phyloP scores from a whole-genome alignment of 257 asterid genomes.

The Linaria vulgaris region DNA sequence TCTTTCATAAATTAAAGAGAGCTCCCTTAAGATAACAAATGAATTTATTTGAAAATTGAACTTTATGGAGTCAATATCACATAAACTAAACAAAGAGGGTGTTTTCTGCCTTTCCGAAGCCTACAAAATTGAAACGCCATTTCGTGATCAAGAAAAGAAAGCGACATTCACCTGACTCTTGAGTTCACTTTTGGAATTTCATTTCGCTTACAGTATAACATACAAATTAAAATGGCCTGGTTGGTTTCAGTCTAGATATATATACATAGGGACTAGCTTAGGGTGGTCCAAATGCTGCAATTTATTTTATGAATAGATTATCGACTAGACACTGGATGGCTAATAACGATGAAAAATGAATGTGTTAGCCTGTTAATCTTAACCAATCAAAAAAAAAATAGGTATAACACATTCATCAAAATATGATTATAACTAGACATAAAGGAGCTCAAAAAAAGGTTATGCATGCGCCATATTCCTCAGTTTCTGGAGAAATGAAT shows the following conservation, averaged over 20 bases:
- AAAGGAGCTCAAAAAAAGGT: too few species aligned
- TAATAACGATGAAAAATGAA: slow-evolving; percentile 2
- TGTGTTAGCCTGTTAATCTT: not conserved
- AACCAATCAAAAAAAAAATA: too few species aligned
- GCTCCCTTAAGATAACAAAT: slow-evolving; percentile 26
- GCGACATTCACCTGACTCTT: slow-evolving; percentile 42
- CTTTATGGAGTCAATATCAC: slow-evolving; percentile 57
- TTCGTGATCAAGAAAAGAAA: slow-evolving; percentile 31
- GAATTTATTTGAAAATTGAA: slow-evolving; percentile 23
- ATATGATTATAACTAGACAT: not conserved
- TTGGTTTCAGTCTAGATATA: not conserved
- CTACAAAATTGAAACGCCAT: slow-evolving; percentile 23
- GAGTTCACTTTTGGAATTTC: slow-evolving; percentile 36
- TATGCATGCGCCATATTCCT: too few species aligned
- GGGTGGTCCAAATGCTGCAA: slow-evolving; percentile 35
- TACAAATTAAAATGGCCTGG: not conserved
- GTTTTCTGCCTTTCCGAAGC: slow-evolving; percentile 37
- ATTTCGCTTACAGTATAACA: slow-evolving; percentile 22
- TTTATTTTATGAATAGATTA: slow-evolving; percentile 5
- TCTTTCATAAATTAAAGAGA: slow-evolving; percentile 23
- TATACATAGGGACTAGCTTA: not conserved
- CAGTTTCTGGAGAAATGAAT: too few species aligned
- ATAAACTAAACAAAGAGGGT: slow-evolving; percentile 37
- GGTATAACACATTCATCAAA: too few species aligned
- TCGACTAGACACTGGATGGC: slow-evolving; percentile 20